phyloP scores from a whole-genome alignment of 1,284 basidiomycete species.

The Ustilago trichophora region DNA sequence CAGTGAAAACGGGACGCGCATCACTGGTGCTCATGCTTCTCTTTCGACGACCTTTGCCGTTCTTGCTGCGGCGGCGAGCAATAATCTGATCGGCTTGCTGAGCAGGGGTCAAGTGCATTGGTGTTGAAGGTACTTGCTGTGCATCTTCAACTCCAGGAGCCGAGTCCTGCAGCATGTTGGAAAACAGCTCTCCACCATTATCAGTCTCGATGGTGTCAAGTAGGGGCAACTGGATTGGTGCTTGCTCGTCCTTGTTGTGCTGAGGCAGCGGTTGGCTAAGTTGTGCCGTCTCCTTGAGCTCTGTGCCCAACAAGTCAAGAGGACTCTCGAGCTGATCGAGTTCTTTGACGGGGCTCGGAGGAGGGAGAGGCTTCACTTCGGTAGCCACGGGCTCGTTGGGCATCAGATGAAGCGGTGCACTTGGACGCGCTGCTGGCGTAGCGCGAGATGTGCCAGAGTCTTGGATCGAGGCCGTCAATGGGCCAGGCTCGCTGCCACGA shows the following conservation, averaged over 20 bases:
- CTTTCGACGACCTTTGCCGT: conserved; percentile 36
- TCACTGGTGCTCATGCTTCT: conserved; percentile 57
- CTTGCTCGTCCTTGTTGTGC: not conserved
- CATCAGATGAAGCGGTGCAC: conserved; percentile 16
- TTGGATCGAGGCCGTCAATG: not conserved
- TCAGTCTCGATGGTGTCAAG: conserved; percentile 11
- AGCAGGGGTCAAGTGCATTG: conserved; percentile 44
- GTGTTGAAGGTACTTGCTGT: not conserved
- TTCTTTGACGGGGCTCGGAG: conserved; percentile 50
- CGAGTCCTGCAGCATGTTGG: conserved; percentile 1
- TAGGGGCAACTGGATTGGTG: not conserved
- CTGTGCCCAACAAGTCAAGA: conserved; percentile 51
- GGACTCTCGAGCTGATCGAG: conserved; percentile 38
- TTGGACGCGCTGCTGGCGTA: conserved; percentile 20
- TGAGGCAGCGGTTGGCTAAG: conserved; percentile 2
- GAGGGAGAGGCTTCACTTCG: conserved; percentile 39
- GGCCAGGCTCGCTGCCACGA: conserved; percentile 35
- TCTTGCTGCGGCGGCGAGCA: conserved; percentile 54
- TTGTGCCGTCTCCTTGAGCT: conserved; percentile 37
- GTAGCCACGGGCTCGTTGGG: conserved; percentile 11
- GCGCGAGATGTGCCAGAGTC: not conserved
- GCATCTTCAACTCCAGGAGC: not conserved
- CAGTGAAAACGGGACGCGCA: conserved; percentile 35
- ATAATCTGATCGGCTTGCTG: conserved; percentile 61
- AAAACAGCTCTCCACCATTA: conserved; percentile 5